phyloP scores from a whole-genome alignment of 495 filamentous ascomycete species.

The Neurospora tetraspora region DNA sequence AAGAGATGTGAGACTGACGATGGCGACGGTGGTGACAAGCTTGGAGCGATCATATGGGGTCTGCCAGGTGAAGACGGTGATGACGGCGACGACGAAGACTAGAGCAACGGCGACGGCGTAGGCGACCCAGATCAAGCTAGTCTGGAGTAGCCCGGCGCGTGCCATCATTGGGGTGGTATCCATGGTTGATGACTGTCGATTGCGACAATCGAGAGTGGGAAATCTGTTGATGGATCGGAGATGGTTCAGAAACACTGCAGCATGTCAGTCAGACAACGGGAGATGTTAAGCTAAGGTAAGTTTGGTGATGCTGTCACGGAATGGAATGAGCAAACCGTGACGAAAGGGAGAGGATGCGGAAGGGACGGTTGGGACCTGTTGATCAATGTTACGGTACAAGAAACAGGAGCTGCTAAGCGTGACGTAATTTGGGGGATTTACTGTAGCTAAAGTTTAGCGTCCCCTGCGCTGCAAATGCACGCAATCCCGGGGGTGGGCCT shows the following conservation, averaged over 20 bases:
- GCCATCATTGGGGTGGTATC: slow-evolving; percentile 41
- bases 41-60: slow-evolving; percentile 74
- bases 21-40: slow-evolving; percentile 69
- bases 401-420: not conserved
- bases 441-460: not conserved
- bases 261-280: not conserved
- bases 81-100: slow-evolving; percentile 57
- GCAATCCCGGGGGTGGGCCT: not conserved
- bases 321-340: not conserved
- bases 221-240: not conserved
- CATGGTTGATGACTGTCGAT: not conserved
- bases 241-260: not conserved
- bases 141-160: slow-evolving; percentile 54
- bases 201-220: not conserved
- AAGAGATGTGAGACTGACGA: slow-evolving; percentile 74
- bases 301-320: not conserved
- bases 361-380: not conserved
- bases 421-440: not conserved
- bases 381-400: not conserved
- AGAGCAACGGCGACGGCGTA: slow-evolving; percentile 71
- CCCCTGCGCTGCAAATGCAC: not conserved
- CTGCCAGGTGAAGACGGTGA: slow-evolving; percentile 83
- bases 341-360: not conserved
- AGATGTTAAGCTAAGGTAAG: not conserved
- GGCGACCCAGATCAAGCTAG: slow-evolving; percentile 83